Evolutionary conservation across 345 rosid species (phyloP), one percentile per base, ranked within the genome.

Genomic region (Passiflora organensis): DNA sequence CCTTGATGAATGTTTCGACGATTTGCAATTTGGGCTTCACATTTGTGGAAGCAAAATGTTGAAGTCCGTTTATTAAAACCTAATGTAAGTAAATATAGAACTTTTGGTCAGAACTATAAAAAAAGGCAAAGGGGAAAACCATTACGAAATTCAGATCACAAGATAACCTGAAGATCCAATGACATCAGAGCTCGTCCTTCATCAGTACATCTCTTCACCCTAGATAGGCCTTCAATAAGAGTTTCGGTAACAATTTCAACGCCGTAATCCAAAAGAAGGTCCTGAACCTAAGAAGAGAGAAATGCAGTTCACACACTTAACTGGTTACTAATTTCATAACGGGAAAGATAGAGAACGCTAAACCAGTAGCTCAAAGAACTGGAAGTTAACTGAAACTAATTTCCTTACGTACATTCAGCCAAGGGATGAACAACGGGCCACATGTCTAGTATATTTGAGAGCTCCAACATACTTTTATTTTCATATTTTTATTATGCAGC

Each of bases 151-250:
- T 37, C n/a, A 11, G 34, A 17, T 20, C 50, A 6, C 20, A 55
- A 55, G 60, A 41, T 32, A 42, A 93, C 99, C 97, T 94, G 99
- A 67, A 81, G 77, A 80, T 89, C 99, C 62, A 94, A 68, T 37
- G 85, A 87, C 99, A 94, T 87, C 68, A 89, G 89, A 75, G 80
- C 96, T 42, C 97, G 82, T 62, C 99, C 99, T 79, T 83, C 96
- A 73, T 94, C 90, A 46, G 85, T 79, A 49, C 99, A 94, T 71
- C 81, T 85, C 76, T 85, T 94, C 59, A 94, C 88, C 51, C 95
- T 78, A 22, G 99, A 87, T 60, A 94, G 74, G 52, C 97, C 99
- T 78, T 94, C 99, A 20, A 82, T 69, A 21, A 94, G 96, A 62
- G 86, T 80, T 74, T 89, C 97, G 6, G 91, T 86, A 51, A 94